Conservation (phyloP, 345 rosid species). For the Raphanus sativus region DNA sequence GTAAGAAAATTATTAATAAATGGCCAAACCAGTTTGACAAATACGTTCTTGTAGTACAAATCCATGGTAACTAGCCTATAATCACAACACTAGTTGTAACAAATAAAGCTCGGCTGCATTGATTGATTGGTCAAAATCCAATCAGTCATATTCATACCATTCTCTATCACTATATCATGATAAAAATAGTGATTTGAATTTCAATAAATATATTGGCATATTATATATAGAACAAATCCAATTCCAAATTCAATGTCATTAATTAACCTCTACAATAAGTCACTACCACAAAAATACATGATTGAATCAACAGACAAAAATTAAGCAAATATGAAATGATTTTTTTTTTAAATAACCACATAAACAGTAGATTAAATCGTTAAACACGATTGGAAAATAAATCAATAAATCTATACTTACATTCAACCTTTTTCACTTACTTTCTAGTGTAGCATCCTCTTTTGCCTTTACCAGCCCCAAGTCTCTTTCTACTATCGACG, state of each 20-base stretch:
- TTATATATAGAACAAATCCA: not conserved
- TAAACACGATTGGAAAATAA: not conserved
- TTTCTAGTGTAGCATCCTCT: conserved; percentile 84
- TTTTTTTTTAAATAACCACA: not conserved
- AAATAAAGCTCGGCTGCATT: not conserved
- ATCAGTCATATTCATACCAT: conserved; percentile 18
- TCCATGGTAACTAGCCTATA: conserved; percentile 12
- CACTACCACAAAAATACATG: conserved; percentile 19
- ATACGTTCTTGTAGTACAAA: not conserved
- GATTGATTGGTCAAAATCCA: conserved; percentile 3
- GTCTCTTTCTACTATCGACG: conserved; percentile 52
- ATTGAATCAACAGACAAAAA: not conserved
- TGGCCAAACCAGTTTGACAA: not conserved
- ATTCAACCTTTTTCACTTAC: conserved; percentile 42
- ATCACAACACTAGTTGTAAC: not conserved
- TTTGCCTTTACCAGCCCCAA: conserved; percentile 39
- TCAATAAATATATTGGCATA: not conserved
- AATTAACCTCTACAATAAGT: conserved; percentile 9
- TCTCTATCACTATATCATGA: conserved; percentile 10
- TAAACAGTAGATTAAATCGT: conserved; percentile 4
- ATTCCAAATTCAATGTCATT: not conserved
- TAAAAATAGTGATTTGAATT: not conserved
- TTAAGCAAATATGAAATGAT: too few species aligned
- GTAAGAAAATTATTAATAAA: not conserved
- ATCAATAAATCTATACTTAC: not conserved